Evolutionary conservation across 2,329 filamentous ascomycete species (phyloP).

Genomic region (Ustulina deusta): DNA sequence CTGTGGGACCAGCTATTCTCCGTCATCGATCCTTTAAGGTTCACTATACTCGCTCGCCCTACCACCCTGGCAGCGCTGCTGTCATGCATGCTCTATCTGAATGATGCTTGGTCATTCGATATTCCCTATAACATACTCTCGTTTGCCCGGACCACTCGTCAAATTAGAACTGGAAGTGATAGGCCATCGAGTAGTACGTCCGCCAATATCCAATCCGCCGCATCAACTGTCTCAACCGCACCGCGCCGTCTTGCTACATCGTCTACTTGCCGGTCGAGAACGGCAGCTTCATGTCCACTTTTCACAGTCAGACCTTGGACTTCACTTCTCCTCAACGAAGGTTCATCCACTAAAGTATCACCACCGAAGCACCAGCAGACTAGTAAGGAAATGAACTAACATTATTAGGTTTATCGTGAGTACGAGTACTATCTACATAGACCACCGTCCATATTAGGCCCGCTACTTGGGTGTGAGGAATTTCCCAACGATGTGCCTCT

Average conservation of each 20-base stretch:
- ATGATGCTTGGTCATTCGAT: conserved; percentile 73
- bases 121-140: conserved; percentile 72
- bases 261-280: conserved; percentile 24
- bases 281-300: conserved; percentile 55
- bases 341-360: conserved; percentile 78
- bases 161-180: not conserved
- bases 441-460: conserved; percentile 71
- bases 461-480: conserved; percentile 60
- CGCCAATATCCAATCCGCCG: conserved; percentile 2
- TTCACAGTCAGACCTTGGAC: conserved; percentile 74
- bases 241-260: conserved; percentile 16
- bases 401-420: conserved; percentile 64
- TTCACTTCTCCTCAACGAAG: conserved; percentile 77
- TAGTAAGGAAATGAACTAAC: conserved; percentile 4
- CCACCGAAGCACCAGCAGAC: not conserved
- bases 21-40: conserved; percentile 62
- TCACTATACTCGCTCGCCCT: conserved; percentile 72
- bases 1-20: conserved; percentile 69
- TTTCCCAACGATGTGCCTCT: conserved; percentile 53
- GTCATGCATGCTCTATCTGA: conserved; percentile 66
- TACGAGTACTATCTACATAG: conserved; percentile 77
- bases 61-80: conserved; percentile 71
- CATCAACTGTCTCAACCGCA: conserved; percentile 8
- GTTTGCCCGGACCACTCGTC: conserved; percentile 52
- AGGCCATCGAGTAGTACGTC: not conserved